Conservation (phyloP, 2,329 filamentous ascomycete genomes). For the Cytospora chrysosperma region DNA sequence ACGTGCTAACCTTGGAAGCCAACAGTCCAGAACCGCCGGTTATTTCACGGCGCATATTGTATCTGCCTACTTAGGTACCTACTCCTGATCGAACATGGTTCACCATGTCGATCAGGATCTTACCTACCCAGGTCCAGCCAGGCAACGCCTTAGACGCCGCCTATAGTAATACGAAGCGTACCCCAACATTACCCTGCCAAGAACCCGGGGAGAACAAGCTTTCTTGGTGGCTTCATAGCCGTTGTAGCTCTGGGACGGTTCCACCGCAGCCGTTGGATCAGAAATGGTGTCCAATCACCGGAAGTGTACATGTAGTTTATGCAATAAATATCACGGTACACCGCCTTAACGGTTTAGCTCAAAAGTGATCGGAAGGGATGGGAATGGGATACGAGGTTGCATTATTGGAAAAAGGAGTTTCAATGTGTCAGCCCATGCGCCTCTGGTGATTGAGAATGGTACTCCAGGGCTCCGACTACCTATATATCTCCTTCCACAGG, state of each 20-base stretch:
- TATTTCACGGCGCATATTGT: no score
- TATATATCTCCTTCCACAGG: no score
- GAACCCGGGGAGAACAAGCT: conserved; percentile 1
- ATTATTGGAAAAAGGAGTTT: not conserved
- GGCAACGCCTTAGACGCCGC: not conserved
- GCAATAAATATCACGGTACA: not conserved
- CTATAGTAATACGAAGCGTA: not conserved
- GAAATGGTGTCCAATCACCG: conserved; percentile 8
- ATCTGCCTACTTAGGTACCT: no score
- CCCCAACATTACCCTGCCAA: not conserved
- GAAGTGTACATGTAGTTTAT: not conserved
- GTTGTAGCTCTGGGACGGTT: not conserved
- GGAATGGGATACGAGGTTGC: not conserved
- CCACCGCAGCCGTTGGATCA: not conserved
- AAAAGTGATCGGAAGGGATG: not conserved
- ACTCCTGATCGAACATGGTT: no score
- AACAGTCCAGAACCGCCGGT: no score
- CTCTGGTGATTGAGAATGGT: not conserved
- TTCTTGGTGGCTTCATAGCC: conserved; percentile 10
- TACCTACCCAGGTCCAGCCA: no score
- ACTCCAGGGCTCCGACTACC: not conserved
- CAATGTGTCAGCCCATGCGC: not conserved
- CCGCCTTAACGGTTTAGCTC: not conserved
- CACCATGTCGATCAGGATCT: no score
- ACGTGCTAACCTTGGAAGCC: no score